Evolutionary conservation across 1,284 basidiomycete species (phyloP), one percentile per base, ranked within the genome.

Genomic region (Tilletia walkeri): DNA sequence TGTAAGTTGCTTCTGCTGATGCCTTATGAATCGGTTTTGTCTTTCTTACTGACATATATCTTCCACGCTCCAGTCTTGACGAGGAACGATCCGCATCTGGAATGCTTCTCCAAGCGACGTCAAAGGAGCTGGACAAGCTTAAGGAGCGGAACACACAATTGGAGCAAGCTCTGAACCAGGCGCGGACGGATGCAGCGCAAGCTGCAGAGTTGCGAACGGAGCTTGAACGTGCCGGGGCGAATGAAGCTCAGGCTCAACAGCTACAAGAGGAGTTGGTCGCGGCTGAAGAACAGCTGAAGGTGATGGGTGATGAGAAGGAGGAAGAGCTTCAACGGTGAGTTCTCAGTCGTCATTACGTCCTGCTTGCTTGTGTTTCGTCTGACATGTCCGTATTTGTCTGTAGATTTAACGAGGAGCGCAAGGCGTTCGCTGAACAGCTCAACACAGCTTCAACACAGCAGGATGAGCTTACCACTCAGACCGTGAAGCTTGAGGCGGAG

Each of bases 71-170:
- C 34, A 63, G 59, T n/a, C 30, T 63, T 14, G 59, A 63, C 10
- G 36, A 39, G 34, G 59, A 63, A 41, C 30, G 38, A 34, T 6
- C 34, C 2, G 36, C 12, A 12, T 63, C 59, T 3, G 59, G 30
- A 20, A 38, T 39, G 16, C 30, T 63, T 6, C 36, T 63, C 12
- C 36, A 63, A 39, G 59, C 36, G 36, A 18, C 36, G 36, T 38
- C 59, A 9, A 38, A 38, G 36, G 59, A 63, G 59, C 30, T 63
- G 7, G 59, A 63, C 59, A 63, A 63, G 59, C 59, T 39, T 4
- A 63, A 41, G 6, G 34, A n/a, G 6, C 59, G 36, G 16, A 63
- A 12, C 3, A 14, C 14, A 45, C 41, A 45, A 3, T 14, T 45
- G 41, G 41, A 45, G 41, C 41, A 14, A 45, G 41, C 41, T 45